These are phyloP conservation scores for Byssothecium circinans DNA, from an alignment of 2,329 filamentous ascomycete species.

Conservation along the genomic window DNA sequence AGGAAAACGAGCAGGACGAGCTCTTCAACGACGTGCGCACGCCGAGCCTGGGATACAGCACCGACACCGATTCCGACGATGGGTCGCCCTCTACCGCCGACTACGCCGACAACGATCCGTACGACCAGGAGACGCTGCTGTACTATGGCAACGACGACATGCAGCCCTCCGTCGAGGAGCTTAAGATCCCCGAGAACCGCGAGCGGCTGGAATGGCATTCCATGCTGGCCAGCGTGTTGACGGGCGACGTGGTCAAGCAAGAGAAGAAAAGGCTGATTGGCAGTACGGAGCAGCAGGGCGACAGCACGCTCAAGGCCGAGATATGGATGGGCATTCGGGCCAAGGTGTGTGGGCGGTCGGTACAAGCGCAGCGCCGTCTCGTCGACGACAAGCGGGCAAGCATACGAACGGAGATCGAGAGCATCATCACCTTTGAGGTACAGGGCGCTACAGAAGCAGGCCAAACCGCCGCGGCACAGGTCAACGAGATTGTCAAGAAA, in stretches of 20 bases:
- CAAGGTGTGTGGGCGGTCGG: constrained; percentile 77
- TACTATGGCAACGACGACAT: constrained; percentile 90
- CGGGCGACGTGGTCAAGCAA: constrained; percentile 94
- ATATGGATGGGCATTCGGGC: constrained; percentile 89
- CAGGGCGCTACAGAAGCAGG: constrained; percentile 91
- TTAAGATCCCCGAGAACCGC: constrained; percentile 83
- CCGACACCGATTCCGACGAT: constrained; percentile 84
- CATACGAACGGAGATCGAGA: constrained; percentile 76
- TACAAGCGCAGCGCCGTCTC: constrained; percentile 82
- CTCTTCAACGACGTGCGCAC: constrained; percentile 74
- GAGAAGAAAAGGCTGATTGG: constrained; percentile 96
- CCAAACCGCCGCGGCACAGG: constrained; percentile 83
- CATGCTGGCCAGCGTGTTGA: constrained; percentile 94
- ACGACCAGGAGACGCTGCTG: constrained; percentile 89
- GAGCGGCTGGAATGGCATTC: constrained; percentile 97
- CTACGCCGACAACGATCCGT: constrained; percentile 78
- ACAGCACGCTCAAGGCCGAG: constrained; percentile 67
- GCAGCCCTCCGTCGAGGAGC: constrained; percentile 84
- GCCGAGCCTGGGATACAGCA: constrained; percentile 66
- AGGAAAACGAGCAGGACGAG: constrained; percentile 68
- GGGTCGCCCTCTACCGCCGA: constrained; percentile 85
- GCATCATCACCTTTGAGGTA: constrained; percentile 90
- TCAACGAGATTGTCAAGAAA: constrained; percentile 84
- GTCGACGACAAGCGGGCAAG: constrained; percentile 79
- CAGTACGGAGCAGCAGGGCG: constrained; percentile 71